These are phyloP conservation scores for Penicillium corylophilum DNA, from an alignment of 2,329 filamentous ascomycete species.

Conservation along the genomic window DNA sequence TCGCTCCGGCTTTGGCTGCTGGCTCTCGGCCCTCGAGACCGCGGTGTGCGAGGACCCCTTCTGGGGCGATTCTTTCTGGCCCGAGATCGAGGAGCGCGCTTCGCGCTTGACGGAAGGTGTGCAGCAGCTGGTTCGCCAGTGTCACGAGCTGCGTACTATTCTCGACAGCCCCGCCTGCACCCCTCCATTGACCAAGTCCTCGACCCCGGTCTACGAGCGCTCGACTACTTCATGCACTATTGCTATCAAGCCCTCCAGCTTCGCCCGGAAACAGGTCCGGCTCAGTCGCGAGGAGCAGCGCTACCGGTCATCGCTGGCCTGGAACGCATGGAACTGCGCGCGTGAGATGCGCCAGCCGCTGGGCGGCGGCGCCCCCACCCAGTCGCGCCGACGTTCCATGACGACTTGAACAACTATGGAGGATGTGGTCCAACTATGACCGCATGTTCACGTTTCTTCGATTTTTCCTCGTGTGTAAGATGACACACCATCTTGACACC, in stretches of 20 bases:
- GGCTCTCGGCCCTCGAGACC: slow-evolving; percentile 37
- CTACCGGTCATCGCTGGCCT: slow-evolving; percentile 25
- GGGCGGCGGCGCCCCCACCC: slow-evolving; percentile 12
- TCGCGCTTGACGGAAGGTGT: slow-evolving; percentile 39
- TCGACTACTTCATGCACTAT: slow-evolving; percentile 23
- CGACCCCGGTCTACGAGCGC: slow-evolving; percentile 22
- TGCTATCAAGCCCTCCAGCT: slow-evolving; percentile 30
- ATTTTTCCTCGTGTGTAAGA: no score
- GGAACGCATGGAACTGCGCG: slow-evolving; percentile 27
- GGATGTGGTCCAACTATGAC: background rate
- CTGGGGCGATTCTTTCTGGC: slow-evolving; percentile 45
- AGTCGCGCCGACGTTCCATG: slow-evolving; percentile 25
- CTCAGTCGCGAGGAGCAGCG: slow-evolving; percentile 38
- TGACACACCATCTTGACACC: slow-evolving; percentile 1
- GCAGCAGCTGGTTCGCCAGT: slow-evolving; percentile 41
- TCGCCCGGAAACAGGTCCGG: slow-evolving; percentile 32
- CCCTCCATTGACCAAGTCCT: slow-evolving; percentile 13
- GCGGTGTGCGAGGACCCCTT: slow-evolving; percentile 45
- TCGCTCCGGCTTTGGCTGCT: slow-evolving; percentile 40
- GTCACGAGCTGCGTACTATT: slow-evolving; percentile 35
- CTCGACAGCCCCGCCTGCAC: slow-evolving; percentile 23
- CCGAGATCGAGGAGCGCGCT: slow-evolving; percentile 42
- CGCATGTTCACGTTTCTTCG: background rate
- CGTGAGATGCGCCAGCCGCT: slow-evolving; percentile 22
- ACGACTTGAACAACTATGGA: slow-evolving; percentile 17